Base-by-base conservation (phyloP, 2,329 filamentous ascomycete species). In the Diplocarpon rosae region DNA sequence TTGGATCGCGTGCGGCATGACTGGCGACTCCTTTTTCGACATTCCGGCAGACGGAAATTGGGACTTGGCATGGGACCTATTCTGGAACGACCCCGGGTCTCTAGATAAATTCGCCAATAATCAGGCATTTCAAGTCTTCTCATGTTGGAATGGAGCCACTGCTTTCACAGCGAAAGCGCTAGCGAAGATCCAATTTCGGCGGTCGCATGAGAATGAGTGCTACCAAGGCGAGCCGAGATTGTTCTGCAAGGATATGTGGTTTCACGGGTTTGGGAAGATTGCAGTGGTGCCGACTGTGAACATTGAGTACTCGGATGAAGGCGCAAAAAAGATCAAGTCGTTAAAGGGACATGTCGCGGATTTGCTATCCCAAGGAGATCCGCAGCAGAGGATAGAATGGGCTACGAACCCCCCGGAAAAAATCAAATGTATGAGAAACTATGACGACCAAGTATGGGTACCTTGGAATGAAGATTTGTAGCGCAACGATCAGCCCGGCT, bases 111-210 rank as follows among this genome's bases (percentile, higher is more conserved):
- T 66, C 42, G 37, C 49, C 0, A 48, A 48, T 0, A 57, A 62
- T 17, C 58, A 61, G n/a, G 73, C 76, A 1, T 72, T 78, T 47
- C 76, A 78, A 55, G 75, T 78, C 0, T 79, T 75, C 47, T 58
- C 73, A 1, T 80, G 76, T 57, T 79, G 76, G 75, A 78, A 78
- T 47, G 76, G 76, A 2, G 72, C 69, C 0, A 65, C 65, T 0
- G 67, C 66, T 0, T 69, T 78, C 41, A 62, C 61, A 0, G 73
- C 72, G 0, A 59, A 61, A 8, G 46, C 75, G 3, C 59, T 66
- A 12, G 53, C 61, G 0, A 62, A 61, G 9, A 56, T 77, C 2
- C 49, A 56, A 5, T 78, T 78, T 53, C 65, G 75, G 1, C 53
- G 52, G 1, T 53, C 60, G 5, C 47, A 56, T 13, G 52, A 59